A percentile compares a stretch with the other conserved stretches of the same genome.
Evolutionary conservation across 805 yeast species (phyloP).

Genomic region (Pichia kluyveri): DNA sequence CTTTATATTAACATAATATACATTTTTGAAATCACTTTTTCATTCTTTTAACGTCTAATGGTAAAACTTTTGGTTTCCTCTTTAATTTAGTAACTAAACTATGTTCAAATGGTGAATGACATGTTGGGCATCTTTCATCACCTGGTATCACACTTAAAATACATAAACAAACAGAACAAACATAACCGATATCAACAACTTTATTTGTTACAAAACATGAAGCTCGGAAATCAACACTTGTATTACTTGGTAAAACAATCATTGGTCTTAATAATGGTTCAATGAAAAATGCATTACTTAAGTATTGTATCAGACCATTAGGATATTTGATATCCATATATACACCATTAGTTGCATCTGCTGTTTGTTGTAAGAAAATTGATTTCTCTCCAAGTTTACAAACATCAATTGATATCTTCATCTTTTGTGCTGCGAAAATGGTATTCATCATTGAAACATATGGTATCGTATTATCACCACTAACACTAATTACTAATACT

Average conservation of each 20-base stretch:
- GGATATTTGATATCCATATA: constrained; percentile 64
- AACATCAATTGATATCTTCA: constrained; percentile 83
- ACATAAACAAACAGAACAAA: constrained; percentile 91
- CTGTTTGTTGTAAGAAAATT: constrained; percentile 88
- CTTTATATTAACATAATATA: background rate
- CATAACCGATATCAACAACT: constrained; percentile 87
- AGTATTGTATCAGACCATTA: constrained; percentile 72
- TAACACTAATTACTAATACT: constrained; percentile 51
- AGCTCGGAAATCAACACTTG: constrained; percentile 87
- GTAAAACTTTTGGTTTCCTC: constrained; percentile 41
- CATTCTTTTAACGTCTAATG: constrained; percentile 21
- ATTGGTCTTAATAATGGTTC: constrained; percentile 78
- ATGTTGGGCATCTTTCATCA: constrained; percentile 70
- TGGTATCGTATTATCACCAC: constrained; percentile 67
- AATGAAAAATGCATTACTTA: constrained; percentile 72
- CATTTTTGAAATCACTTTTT: background rate
- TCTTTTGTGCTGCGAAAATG: constrained; percentile 91
- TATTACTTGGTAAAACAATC: constrained; percentile 71
- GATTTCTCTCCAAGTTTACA: constrained; percentile 69
- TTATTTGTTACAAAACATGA: constrained; percentile 88
- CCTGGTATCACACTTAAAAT: constrained; percentile 64
- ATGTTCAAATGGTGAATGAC: constrained; percentile 70
- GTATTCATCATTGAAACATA: constrained; percentile 93
- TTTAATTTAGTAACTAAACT: constrained; percentile 47
- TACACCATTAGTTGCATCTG: constrained; percentile 90